phyloP scores from a whole-genome alignment of 1,284 basidiomycete genomes.

The Ustilago shanxiensis region DNA sequence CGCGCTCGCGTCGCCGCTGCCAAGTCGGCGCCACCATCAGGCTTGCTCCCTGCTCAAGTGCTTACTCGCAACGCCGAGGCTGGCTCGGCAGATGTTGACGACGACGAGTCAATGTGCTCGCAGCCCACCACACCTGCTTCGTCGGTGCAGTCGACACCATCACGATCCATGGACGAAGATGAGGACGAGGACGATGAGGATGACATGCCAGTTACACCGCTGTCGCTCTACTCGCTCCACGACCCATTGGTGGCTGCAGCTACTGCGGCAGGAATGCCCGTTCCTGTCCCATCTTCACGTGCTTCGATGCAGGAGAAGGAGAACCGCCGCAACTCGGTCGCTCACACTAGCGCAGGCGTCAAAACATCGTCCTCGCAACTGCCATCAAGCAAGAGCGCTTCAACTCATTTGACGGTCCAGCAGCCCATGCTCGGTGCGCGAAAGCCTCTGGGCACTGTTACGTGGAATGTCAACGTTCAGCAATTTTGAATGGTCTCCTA shows the following conservation, averaged over 20 bases:
- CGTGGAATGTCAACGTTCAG: constrained; percentile 52
- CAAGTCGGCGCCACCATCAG: constrained; percentile 31
- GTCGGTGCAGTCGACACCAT: constrained; percentile 66
- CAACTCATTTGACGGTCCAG: constrained; percentile 42
- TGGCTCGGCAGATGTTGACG: constrained; percentile 46
- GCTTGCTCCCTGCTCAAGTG: constrained; percentile 53
- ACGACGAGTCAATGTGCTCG: constrained; percentile 63
- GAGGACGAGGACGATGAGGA: constrained; percentile 68
- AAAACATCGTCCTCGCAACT: constrained; percentile 19
- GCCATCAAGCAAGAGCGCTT: constrained; percentile 36
- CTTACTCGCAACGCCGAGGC: constrained; percentile 36
- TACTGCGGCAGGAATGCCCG: constrained; percentile 38
- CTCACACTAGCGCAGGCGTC: constrained; percentile 3
- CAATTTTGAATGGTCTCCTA: constrained; percentile 24
- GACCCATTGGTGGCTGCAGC: constrained; percentile 59
- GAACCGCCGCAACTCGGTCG: constrained; percentile 20
- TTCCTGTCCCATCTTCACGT: constrained; percentile 38
- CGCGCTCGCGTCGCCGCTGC: constrained; percentile 56
- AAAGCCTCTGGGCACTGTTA: constrained; percentile 40
- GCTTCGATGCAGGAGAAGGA: constrained; percentile 41
- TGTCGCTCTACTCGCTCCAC: constrained; percentile 65
- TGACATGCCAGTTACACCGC: constrained; percentile 68
- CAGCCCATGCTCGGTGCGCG: constrained; percentile 38
- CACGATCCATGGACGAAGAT: constrained; percentile 64
- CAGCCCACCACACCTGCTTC: constrained; percentile 59